Evolutionary conservation across 2,329 filamentous ascomycete genomes (phyloP), one percentile per base, ranked within the genome.

Genomic region (Fusarium hostae): DNA sequence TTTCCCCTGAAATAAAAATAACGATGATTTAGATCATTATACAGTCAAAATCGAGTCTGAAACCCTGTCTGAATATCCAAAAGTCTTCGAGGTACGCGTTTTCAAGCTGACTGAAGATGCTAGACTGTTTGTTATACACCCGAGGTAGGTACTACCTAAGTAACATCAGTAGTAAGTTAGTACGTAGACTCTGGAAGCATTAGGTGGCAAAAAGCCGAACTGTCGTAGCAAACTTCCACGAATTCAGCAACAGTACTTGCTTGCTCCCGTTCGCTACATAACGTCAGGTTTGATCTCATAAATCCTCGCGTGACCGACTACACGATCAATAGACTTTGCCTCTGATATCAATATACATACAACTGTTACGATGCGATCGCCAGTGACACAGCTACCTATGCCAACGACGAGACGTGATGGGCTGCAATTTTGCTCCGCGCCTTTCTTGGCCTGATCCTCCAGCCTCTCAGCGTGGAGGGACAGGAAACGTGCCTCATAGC

Each of bases 401-500:
- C 54, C 50, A 51, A 66, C 13, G 24, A 48, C 34, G 15, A 52
- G 60, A 34, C 39, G 41, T 63, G 47, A 66, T 66, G 52, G 41
- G 41, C 47, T 68, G 51, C 28, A 68, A 35, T 41, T 54, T 32
- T 41, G 34, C 28, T 64, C 34, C 22, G 47, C 40, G 58, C 30
- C 54, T 68, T 59, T 51, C 50, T 59, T 72, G 65, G 56, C 39
- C 39, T 45, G 44, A 41, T 16, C 30, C 58, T 51, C 48, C 34
- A 62, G 56, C 71, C 71, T 74, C 61, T 74, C 37, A 74, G 71
- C 65, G 40, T 68, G 20, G 41, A 70, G 66, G 32, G 58, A 48
- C 18, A 39, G 32, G 37, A 65, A 74, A 74, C 71, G 71, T 74
- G 71, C 71, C 58, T n/a, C 39, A 63, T 44, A 39, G n/a, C 43